A percentile compares a stretch with the other conserved stretches of the same genome.
phyloP scores from a whole-genome alignment of 768 basidiomycete species.

The Suillus cothurnatus region DNA sequence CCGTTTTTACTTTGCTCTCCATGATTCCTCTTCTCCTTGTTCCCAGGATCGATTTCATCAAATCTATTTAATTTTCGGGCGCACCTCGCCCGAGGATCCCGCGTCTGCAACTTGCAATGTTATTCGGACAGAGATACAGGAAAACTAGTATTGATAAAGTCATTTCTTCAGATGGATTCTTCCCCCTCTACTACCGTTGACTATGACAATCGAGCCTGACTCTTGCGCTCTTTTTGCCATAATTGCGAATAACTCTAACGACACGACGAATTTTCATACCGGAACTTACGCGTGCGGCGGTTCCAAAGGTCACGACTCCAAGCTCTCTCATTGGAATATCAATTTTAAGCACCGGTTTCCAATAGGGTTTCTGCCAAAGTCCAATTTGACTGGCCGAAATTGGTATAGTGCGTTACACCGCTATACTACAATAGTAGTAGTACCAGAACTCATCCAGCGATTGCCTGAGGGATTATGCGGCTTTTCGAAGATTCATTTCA shows the following conservation, averaged over 20 bases:
- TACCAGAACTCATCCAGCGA: not conserved
- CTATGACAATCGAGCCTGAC: not conserved
- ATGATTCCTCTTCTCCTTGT: not conserved
- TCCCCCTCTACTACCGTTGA: not conserved
- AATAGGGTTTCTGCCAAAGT: not conserved
- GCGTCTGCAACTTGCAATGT: not conserved
- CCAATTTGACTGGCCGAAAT: not conserved
- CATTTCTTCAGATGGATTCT: not conserved
- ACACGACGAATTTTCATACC: not conserved
- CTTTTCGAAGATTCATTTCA: not conserved
- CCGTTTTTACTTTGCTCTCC: not conserved
- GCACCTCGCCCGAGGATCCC: constrained; percentile 1
- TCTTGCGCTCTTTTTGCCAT: constrained; percentile 2
- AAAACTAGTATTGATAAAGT: not conserved
- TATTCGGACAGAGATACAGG: not conserved
- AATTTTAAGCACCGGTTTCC: not conserved
- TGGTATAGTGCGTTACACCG: not conserved
- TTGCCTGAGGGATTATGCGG: not conserved
- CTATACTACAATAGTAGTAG: not conserved
- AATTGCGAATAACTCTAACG: not conserved
- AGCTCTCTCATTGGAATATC: not conserved
- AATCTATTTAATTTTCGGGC: not conserved
- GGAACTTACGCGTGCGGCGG: constrained; percentile 6
- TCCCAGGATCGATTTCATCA: not conserved
- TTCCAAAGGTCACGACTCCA: not conserved